Percentiles rank a stretch among this genome's conserved stretches.
These are phyloP conservation scores for Corniculantispora saksenae DNA, from an alignment of 2,329 filamentous ascomycete species.

Conservation along the genomic window DNA sequence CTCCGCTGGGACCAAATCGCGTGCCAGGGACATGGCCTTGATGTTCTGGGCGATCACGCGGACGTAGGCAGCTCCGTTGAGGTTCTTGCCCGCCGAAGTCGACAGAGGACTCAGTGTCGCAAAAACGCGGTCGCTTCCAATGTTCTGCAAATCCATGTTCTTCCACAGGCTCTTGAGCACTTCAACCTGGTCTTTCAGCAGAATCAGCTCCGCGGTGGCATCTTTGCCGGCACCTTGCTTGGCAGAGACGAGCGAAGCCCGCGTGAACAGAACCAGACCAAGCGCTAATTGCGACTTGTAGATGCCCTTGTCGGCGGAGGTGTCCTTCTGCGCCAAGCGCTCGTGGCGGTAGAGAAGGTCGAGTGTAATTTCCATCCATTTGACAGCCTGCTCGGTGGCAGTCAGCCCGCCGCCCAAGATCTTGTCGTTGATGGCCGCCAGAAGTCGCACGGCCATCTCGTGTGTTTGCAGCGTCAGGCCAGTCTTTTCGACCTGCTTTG, in stretches of 20 bases:
- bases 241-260: conserved; percentile 29
- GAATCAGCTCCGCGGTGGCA: conserved; percentile 27
- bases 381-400: conserved; percentile 43
- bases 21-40: conserved; percentile 47
- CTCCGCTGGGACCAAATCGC: conserved; percentile 38
- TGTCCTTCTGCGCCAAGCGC: conserved; percentile 32
- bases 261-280: conserved; percentile 33
- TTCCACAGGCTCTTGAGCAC: conserved; percentile 32
- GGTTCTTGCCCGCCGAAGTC: conserved; percentile 9
- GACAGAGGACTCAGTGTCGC: conserved; percentile 26
- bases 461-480: conserved; percentile 44
- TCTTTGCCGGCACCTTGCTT: conserved; percentile 27
- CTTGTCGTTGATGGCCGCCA: conserved; percentile 35
- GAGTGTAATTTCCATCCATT: conserved; percentile 48
- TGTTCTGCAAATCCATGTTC: conserved; percentile 22
- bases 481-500: conserved; percentile 48
- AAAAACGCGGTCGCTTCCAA: conserved; percentile 28
- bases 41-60: conserved; percentile 33
- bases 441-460: conserved; percentile 38
- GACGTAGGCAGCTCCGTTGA: conserved; percentile 32
- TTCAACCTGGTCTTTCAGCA: conserved; percentile 33
- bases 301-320: conserved; percentile 18
- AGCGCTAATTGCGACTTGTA: conserved; percentile 32
- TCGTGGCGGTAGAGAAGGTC: conserved; percentile 49
- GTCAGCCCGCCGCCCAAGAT: conserved; percentile 38